Percentiles rank a stretch among this genome's conserved stretches.
These are phyloP conservation scores for Backusella macrospora DNA, from an alignment of 192 early-diverging fungal species.

Conservation along the genomic window DNA sequence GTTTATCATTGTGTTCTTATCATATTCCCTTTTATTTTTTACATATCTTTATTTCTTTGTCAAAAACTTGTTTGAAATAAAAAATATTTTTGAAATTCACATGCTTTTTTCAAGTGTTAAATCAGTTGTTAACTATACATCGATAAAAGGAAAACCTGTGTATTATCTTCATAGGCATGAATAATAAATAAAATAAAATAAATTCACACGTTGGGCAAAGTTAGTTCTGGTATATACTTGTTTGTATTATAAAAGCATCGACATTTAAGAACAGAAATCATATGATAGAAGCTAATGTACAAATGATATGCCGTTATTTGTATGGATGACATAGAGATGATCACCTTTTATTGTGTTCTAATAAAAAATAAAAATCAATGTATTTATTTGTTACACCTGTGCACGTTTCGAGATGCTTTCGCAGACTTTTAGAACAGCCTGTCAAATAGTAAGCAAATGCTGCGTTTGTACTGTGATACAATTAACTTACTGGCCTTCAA, in stretches of 20 bases:
- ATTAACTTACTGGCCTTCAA: neutral
- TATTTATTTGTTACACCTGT: neutral
- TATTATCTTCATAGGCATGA: no score
- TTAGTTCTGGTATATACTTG: neutral
- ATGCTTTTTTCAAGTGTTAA: neutral
- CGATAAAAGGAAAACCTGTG: neutral
- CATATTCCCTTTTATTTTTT: neutral
- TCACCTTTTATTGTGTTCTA: neutral
- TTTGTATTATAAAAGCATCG: neutral
- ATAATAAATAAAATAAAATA: neutral
- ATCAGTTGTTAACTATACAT: no score
- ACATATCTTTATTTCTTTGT: neutral
- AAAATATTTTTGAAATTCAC: conserved; percentile 3
- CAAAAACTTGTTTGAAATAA: neutral
- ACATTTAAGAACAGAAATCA: neutral
- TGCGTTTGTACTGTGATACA: neutral
- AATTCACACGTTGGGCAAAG: neutral
- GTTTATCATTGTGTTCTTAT: neutral
- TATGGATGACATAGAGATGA: neutral
- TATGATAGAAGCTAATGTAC: neutral
- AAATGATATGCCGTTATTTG: neutral
- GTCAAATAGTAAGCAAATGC: neutral
- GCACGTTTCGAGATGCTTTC: neutral
- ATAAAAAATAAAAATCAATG: neutral
- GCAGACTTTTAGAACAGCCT: neutral